Conservation (phyloP, 306 rosid genomes). For the Ceratonia siliqua region DNA sequence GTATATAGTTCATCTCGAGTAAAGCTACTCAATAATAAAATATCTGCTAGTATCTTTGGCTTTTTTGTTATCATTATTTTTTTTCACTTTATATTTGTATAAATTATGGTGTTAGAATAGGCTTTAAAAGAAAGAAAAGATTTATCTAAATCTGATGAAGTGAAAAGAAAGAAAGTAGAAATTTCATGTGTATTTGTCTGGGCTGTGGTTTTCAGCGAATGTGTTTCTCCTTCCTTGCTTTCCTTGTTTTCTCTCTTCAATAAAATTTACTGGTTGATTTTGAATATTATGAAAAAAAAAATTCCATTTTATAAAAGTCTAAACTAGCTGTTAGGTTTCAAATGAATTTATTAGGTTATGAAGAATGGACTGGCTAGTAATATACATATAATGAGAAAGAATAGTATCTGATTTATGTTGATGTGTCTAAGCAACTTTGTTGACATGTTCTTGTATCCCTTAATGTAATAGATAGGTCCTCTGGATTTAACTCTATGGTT, state of each 20-base stretch:
- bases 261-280: no score
- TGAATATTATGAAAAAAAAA: no score
- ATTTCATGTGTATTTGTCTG: neutral
- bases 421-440: neutral
- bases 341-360: no score
- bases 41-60: neutral
- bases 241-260: neutral
- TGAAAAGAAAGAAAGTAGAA: neutral
- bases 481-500: neutral
- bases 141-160: no score
- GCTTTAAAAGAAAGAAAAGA: no score
- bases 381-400: neutral
- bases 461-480: neutral
- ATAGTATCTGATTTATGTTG: neutral
- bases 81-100: neutral
- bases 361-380: no score
- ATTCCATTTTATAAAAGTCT: no score
- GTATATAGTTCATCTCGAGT: neutral
- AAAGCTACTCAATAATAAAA: slow-evolving; percentile 13
- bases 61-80: no score
- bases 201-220: neutral
- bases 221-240: neutral
- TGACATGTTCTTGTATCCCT: neutral
- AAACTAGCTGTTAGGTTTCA: no score
- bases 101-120: neutral